Evolutionary conservation across 495 filamentous ascomycete genomes (phyloP).

Genomic region (Tuber melanosporum): DNA sequence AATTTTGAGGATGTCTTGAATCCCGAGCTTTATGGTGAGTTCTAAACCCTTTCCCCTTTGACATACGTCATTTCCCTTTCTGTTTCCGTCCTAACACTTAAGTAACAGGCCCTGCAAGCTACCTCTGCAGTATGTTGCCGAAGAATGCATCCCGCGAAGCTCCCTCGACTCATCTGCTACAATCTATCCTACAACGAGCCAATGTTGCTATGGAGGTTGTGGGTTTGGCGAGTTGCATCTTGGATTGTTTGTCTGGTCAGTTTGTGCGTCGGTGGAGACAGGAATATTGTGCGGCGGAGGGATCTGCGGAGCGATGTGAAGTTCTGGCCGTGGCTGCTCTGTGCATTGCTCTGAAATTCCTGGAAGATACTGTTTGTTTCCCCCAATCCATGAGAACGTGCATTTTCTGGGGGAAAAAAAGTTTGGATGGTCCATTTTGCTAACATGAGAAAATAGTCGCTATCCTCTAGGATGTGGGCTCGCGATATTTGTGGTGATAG

Average conservation of each 20-base stretch:
- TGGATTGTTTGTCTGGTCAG: conserved; percentile 38
- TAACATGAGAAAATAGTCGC: conserved; percentile 29
- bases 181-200: conserved; percentile 34
- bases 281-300: conserved; percentile 34
- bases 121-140: conserved; percentile 39
- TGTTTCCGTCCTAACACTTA: conserved; percentile 17
- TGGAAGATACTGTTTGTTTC: conserved; percentile 38
- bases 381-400: conserved; percentile 4
- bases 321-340: conserved; percentile 38
- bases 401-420: neutral
- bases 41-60: conserved; percentile 7
- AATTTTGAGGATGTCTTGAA: conserved; percentile 31
- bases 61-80: conserved; percentile 2
- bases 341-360: conserved; percentile 38
- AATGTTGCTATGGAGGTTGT: conserved; percentile 35
- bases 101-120: conserved; percentile 34
- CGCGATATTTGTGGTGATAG: conserved; percentile 36
- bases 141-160: conserved; percentile 38
- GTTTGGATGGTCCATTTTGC: conserved; percentile 4
- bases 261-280: conserved; percentile 40
- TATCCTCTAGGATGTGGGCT: conserved; percentile 32
- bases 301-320: conserved; percentile 33
- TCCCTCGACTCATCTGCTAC: conserved; percentile 32
- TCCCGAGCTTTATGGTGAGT: conserved; percentile 35
- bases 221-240: conserved; percentile 38